Base-by-base conservation (phyloP, 345 rosid genomes). In the Salix dunnii region DNA sequence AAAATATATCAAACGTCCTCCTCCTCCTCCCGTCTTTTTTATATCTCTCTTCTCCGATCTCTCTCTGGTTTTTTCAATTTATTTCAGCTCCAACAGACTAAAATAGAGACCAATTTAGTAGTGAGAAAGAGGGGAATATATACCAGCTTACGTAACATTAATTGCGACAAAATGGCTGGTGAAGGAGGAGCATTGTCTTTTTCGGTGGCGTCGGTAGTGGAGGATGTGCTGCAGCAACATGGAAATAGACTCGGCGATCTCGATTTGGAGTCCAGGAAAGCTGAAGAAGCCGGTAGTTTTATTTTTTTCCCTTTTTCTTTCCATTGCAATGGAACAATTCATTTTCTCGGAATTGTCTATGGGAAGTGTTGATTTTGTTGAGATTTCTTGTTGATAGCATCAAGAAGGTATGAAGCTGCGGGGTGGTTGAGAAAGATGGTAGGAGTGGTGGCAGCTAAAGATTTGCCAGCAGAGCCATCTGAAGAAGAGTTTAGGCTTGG, bases 401-500 rank as follows among this genome's bases (percentile, higher is more conserved):
- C 82, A 28, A 89, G 97, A 84, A 90, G 96, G 80, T 75, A 87
- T 46, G 96, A 92, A 72, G 97, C 94, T 0, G 91, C 97, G 2
- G 94, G 84, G 73, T 92, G 97, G 97, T 83, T 92, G 76, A 89
- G 97, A 66, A 91, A 89, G 82, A 87, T 84, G 90, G 87, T 87
- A 1, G 97, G 96, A 64, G 96, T 91, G 25, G 92, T 91, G 11
- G 91, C 87, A 42, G 96, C 91, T 68, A 92, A 86, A 62, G 97
- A 92, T 84, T 87, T 92, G 79, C 97, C 97, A 10, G 94, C 90
- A 1, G 94, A 91, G 84, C 96, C 97, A 21, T 91, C 94, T 1
- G 97, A 93, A 70, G 92, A 93, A 76, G 97, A 88, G 78, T 85
- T 90, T 71, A 87, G 94, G 86, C 85, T 91, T 88, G 97, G 97